These are phyloP conservation scores for Brettanomyces anomalus DNA, from an alignment of 805 yeast genomes.

Conservation along the genomic window DNA sequence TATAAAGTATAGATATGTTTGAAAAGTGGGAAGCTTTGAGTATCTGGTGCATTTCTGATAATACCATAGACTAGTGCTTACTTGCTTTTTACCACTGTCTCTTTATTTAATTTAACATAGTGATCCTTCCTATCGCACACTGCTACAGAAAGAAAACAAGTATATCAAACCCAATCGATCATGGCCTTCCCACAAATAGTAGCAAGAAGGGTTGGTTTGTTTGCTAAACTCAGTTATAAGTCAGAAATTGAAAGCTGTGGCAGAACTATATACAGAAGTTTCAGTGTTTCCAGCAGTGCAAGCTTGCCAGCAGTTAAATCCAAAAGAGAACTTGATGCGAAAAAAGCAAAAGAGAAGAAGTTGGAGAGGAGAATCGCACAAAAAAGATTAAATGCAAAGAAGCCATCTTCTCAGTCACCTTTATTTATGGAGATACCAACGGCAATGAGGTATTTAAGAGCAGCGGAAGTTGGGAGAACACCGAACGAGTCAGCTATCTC, in stretches of 20 bases:
- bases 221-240: background rate
- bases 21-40: too few species aligned
- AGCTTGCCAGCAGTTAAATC: constrained; percentile 17
- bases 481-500: constrained; percentile 61
- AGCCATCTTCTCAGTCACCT: constrained; percentile 41
- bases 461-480: constrained; percentile 85
- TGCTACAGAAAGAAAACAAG: too few species aligned
- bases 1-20: too few species aligned
- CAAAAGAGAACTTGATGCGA: constrained; percentile 19
- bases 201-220: background rate
- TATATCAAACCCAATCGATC: too few species aligned
- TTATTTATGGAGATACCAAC: constrained; percentile 60
- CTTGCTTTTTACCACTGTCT: too few species aligned
- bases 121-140: too few species aligned
- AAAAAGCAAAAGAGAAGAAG: constrained; percentile 18
- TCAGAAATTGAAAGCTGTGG: background rate
- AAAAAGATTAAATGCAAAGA: constrained; percentile 27
- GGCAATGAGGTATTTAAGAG: constrained; percentile 74
- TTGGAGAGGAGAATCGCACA: constrained; percentile 17
- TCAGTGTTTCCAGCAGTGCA: background rate
- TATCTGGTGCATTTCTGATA: too few species aligned
- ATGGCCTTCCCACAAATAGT: too few species aligned
- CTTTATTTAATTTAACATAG: too few species aligned
- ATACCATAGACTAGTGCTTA: too few species aligned
- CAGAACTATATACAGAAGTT: background rate